Evolutionary conservation across 192 early-diverging fungal genomes (phyloP), one percentile per base, ranked within the genome.

Genomic region (Backusella psychrophila): DNA sequence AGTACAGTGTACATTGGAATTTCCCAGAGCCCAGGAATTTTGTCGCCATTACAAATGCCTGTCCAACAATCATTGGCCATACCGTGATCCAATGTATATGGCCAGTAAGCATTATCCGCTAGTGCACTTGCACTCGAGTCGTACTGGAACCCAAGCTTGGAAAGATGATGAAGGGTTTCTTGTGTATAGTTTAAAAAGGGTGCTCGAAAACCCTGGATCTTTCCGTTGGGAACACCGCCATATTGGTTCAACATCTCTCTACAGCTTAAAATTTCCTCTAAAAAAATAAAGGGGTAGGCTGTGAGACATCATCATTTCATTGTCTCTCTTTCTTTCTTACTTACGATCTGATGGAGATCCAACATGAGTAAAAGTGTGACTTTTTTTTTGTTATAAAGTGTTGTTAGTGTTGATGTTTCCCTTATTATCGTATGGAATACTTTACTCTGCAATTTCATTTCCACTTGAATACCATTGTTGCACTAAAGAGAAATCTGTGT

Each of bases 21-120:
- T 78, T 91, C 89, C 86, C 88, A 91, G 49, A 91, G 74, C 6
- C 89, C 89, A 0, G 87, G 86, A 41, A 82, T 71, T 19, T 76
- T 56, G 2, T 71, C 33, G 14, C 31, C 21, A 46, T 78, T 73
- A 56, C 90, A 90, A 41, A 74, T 59, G 39, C 83, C 83, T 19
- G 68, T 84, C 79, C 79, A 84, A 44, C 85, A 87, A 67, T 89
- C 88, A 67, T 89, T 86, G 66, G 85, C 76, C 17, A 89, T 31
- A 71, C 90, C 90, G 72, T 87, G 75, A 72, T 91, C 90, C 6
- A 89, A 74, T 0, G 90, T 91, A 72, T 90, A 91, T 19, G 90
- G 90, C 90, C 90, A 91, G 35, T 75, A 80, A 1, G 83, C 80
- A 66, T 87, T 79, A 8, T 78, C 74, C 9, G 77, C 44, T 6